Percentiles rank a stretch among this genome's conserved stretches.
Conservation (phyloP, 2,329 filamentous ascomycete genomes). For the Phyllosticta ampelicida region DNA sequence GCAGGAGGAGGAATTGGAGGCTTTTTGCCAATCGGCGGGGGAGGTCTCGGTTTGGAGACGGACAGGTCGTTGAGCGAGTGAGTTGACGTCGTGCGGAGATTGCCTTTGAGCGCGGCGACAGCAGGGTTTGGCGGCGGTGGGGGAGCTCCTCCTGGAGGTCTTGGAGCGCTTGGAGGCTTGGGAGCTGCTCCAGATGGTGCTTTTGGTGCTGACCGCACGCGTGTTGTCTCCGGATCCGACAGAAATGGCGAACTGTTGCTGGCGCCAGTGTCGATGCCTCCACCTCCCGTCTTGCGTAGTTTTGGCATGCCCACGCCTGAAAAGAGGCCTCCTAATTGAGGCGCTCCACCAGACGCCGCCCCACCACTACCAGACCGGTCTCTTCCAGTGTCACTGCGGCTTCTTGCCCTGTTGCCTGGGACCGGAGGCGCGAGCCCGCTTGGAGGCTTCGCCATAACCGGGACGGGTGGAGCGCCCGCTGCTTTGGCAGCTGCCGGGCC, state of each 20-base stretch:
- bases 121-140: constrained; percentile 49
- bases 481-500: constrained; percentile 43
- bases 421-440: constrained; percentile 61
- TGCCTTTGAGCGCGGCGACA: constrained; percentile 38
- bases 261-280: constrained; percentile 40
- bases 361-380: constrained; percentile 15
- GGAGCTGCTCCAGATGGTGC: constrained; percentile 38
- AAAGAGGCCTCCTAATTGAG: constrained; percentile 80
- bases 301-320: constrained; percentile 85
- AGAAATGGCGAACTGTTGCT: constrained; percentile 59
- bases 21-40: constrained; percentile 70
- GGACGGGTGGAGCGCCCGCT: constrained; percentile 72
- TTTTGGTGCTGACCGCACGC: constrained; percentile 38
- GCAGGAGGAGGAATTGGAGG: constrained; percentile 47
- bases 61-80: constrained; percentile 35
- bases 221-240: constrained; percentile 62
- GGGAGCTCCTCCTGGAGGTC: constrained; percentile 33
- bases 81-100: constrained; percentile 48
- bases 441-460: constrained; percentile 48
- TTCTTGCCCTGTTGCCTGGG: constrained; percentile 59
- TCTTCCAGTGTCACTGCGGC: constrained; percentile 52
- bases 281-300: constrained; percentile 71
- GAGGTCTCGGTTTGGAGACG: constrained; percentile 54
- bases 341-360: constrained; percentile 32
- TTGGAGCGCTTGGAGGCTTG: constrained; percentile 41